Evolutionary conservation across 441 rosid species (phyloP).

Genomic region (Syzygium syzygioides): DNA sequence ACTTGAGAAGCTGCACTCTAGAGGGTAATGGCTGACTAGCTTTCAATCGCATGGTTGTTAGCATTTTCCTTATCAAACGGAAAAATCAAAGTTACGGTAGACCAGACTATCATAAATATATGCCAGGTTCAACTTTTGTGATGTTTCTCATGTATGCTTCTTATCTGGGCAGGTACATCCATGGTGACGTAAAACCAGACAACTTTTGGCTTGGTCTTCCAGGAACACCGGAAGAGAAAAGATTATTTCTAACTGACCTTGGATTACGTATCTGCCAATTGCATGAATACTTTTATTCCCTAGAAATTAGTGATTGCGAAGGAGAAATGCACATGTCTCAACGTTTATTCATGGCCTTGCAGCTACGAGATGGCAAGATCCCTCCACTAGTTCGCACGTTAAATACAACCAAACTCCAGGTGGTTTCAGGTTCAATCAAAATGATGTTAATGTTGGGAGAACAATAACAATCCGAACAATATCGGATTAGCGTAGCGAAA

Average conservation of each 20-base stretch:
- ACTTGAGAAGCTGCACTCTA: not conserved
- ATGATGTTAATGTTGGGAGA: not conserved
- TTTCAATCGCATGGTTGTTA: not conserved
- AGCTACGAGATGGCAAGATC: not conserved
- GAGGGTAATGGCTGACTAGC: not conserved
- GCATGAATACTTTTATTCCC: not conserved
- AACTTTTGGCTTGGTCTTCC: not conserved
- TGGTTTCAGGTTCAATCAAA: not conserved
- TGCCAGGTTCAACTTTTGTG: not conserved
- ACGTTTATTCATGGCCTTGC: not conserved
- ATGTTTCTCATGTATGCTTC: not conserved
- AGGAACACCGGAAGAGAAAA: not conserved
- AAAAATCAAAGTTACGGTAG: not conserved
- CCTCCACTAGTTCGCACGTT: not conserved
- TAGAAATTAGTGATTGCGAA: not conserved
- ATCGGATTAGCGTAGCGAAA: too few species aligned
- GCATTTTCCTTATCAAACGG: not conserved
- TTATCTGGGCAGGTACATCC: not conserved
- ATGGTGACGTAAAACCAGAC: not conserved
- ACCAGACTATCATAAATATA: too few species aligned
- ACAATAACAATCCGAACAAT: too few species aligned
- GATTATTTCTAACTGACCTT: not conserved
- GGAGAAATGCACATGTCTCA: not conserved
- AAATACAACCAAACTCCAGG: not conserved
- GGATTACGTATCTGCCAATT: not conserved